phyloP scores from a whole-genome alignment of 2,329 filamentous ascomycete genomes.

The Stagonosporopsis vannaccii region DNA sequence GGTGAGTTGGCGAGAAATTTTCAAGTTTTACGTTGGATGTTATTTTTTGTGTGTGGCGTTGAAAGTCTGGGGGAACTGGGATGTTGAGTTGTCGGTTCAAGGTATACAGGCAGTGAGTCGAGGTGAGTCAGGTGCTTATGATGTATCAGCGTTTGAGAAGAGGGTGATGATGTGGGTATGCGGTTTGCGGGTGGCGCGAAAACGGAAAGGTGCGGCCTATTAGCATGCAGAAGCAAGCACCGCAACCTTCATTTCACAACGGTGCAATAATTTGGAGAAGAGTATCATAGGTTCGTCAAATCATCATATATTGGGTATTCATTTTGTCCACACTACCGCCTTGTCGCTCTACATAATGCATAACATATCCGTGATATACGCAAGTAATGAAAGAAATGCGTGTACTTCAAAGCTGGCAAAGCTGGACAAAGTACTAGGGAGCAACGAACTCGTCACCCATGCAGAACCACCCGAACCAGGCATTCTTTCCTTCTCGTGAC shows the following conservation, averaged over 20 bases:
- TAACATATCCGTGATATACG: slow-evolving; percentile 2
- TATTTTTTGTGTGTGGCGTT: neutral
- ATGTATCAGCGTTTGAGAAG: slow-evolving; percentile 2
- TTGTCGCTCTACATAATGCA: neutral
- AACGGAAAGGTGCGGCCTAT: neutral
- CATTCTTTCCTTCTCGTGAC: neutral
- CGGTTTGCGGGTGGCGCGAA: neutral
- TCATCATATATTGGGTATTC: slow-evolving; percentile 5
- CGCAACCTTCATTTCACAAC: neutral
- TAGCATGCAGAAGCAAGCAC: neutral
- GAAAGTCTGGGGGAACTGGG: neutral
- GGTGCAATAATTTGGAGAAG: neutral
- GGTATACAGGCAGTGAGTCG: neutral
- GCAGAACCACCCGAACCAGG: neutral
- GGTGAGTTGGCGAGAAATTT: slow-evolving; percentile 30
- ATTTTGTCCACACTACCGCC: slow-evolving; percentile 6
- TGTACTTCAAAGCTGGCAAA: neutral
- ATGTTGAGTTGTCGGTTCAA: neutral
- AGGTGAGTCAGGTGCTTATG: slow-evolving; percentile 6
- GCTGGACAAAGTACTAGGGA: neutral
- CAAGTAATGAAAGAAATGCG: slow-evolving; percentile 12
- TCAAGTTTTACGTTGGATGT: neutral
- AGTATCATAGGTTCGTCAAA: neutral
- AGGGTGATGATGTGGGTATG: slow-evolving; percentile 7
- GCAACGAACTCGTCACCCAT: slow-evolving; percentile 3